Percentiles rank a stretch among this genome's conserved stretches.
Conservation (phyloP, 164 flowering plant species). For the Cinnamomum chago region DNA sequence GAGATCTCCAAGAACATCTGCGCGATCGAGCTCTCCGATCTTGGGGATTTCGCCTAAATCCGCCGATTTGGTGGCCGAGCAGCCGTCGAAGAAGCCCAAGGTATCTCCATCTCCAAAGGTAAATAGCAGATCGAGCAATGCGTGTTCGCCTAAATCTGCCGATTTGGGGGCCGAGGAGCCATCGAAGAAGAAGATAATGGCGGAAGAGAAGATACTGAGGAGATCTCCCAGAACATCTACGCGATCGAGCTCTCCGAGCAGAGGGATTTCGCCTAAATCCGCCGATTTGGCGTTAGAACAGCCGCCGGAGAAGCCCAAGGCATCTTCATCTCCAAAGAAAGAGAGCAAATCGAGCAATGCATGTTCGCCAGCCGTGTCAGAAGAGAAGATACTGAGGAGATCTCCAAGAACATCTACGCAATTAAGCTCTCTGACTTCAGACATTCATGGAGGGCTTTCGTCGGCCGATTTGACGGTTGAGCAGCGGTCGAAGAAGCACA, state of each 20-base stretch:
- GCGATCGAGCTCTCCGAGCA: constrained; percentile 2
- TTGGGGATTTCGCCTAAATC: neutral
- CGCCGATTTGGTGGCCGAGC: neutral
- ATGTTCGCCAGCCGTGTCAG: neutral
- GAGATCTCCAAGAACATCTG: constrained; percentile 10
- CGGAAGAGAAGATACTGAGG: neutral
- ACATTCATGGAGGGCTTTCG: neutral
- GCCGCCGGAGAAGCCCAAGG: neutral
- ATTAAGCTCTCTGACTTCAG: neutral
- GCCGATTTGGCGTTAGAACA: neutral
- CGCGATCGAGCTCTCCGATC: neutral
- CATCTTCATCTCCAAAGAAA: neutral
- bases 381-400: constrained; percentile 9
- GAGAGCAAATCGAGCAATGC: neutral
- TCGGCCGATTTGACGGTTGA: neutral
- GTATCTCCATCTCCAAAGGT: too few relatives aligned
- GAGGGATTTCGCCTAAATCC: too few relatives aligned
- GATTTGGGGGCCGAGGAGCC: neutral
- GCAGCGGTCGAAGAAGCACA: too few relatives aligned
- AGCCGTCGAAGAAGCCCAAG: too few relatives aligned
- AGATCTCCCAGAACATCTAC: constrained; percentile 1
- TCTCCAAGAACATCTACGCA: constrained; percentile 8
- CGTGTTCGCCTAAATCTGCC: neutral
- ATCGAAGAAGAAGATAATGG: neutral
- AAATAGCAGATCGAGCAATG: neutral